These are phyloP conservation scores for Psilocybe cubensis DNA, from an alignment of 768 basidiomycete species.

Conservation along the genomic window DNA sequence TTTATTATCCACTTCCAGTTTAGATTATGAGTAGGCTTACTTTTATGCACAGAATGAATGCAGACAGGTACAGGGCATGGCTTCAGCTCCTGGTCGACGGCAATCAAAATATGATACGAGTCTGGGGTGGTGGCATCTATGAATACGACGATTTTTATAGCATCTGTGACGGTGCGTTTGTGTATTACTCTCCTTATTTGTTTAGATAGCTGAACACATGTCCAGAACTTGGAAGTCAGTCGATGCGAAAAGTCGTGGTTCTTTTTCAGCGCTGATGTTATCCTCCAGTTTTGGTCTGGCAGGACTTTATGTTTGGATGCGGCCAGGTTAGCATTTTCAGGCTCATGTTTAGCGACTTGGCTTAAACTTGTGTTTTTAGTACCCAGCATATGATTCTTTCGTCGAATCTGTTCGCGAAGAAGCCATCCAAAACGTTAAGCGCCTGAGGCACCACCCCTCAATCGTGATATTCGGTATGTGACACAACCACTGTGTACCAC, in stretches of 20 bases:
- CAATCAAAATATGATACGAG: conserved; percentile 90
- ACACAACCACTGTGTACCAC: not conserved
- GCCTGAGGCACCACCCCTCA: conserved; percentile 86
- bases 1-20: not conserved
- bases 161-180: conserved; percentile 68
- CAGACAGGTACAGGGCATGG: conserved; percentile 76
- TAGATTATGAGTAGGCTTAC: too few species aligned
- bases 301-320: conserved; percentile 97
- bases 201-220: not conserved
- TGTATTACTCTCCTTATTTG: not conserved
- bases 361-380: conserved; percentile 43
- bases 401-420: conserved; percentile 74
- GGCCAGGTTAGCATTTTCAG: conserved; percentile 62
- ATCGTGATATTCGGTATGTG: conserved; percentile 82
- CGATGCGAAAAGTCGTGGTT: not conserved
- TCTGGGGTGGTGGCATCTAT: conserved; percentile 96
- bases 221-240: conserved; percentile 70
- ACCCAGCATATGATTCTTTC: conserved; percentile 87
- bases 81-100: conserved; percentile 84
- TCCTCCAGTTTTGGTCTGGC: conserved; percentile 85
- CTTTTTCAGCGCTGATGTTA: conserved; percentile 3
- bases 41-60: conserved; percentile 37
- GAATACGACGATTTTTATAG: conserved; percentile 84
- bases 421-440: conserved; percentile 82
- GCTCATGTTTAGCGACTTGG: conserved; percentile 1